A percentile compares a stretch with the other conserved stretches of the same genome.
These are phyloP conservation scores for Backusella liffmaniae DNA, from an alignment of 192 early-diverging fungal species.

Conservation along the genomic window DNA sequence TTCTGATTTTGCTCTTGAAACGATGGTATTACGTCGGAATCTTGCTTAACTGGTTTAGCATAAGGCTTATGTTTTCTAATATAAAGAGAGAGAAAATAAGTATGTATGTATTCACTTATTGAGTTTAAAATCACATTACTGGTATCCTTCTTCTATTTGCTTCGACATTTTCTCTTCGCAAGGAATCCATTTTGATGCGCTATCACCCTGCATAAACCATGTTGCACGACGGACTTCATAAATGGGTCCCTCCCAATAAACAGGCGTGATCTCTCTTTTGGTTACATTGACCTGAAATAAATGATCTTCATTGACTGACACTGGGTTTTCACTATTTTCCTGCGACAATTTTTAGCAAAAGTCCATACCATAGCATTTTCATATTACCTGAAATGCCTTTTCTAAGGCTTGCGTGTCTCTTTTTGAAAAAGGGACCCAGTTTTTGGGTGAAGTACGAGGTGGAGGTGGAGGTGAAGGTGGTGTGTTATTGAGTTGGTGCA, in stretches of 20 bases:
- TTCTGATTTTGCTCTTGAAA: neutral
- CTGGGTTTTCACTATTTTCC: constrained; percentile 32
- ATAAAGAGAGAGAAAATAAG: neutral
- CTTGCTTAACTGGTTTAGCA: neutral
- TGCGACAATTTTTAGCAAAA: neutral
- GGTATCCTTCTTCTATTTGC: constrained; percentile 82
- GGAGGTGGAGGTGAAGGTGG: constrained; percentile 29
- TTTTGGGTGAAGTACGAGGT: constrained; percentile 32
- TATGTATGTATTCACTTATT: neutral
- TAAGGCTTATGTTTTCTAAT: constrained; percentile 17
- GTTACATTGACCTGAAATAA: constrained; percentile 78
- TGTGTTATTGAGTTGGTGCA: constrained; percentile 21
- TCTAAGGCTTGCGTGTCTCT: constrained; percentile 55
- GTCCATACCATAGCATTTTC: neutral
- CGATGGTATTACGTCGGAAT: neutral
- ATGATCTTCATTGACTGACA: constrained; percentile 75
- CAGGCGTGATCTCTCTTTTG: constrained; percentile 62
- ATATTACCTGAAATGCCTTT: constrained; percentile 43
- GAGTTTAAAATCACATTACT: constrained; percentile 25
- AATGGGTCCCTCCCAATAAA: constrained; percentile 81
- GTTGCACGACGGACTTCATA: constrained; percentile 81
- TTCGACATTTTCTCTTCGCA: constrained; percentile 79
- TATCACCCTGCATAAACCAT: constrained; percentile 73
- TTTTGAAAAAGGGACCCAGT: constrained; percentile 56
- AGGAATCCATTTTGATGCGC: constrained; percentile 62